Percentiles rank a stretch among this genome's conserved stretches.
These are phyloP conservation scores for Fonsecaea multimorphosa DNA, from an alignment of 2,329 filamentous ascomycete species.

Conservation along the genomic window DNA sequence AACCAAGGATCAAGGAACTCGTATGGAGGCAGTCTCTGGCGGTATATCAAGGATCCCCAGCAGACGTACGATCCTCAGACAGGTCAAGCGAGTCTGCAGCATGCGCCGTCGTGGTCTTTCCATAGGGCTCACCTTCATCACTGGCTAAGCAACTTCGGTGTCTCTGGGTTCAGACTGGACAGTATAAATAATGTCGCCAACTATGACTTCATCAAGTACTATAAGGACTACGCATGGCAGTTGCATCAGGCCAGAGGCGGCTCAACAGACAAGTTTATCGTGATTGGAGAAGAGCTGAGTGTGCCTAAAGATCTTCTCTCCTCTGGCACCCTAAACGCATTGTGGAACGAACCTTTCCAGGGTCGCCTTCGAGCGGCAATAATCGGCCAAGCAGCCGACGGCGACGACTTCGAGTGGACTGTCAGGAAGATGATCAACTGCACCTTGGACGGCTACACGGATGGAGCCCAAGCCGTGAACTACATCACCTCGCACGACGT, in stretches of 20 bases:
- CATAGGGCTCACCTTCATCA: conserved; percentile 7
- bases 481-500: conserved; percentile 16
- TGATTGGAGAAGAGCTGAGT: conserved; percentile 11
- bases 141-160: background rate
- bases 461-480: background rate
- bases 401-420: conserved; percentile 14
- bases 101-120: conserved; percentile 11
- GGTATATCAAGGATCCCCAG: background rate
- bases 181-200: conserved; percentile 7
- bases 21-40: conserved; percentile 6
- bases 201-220: conserved; percentile 6
- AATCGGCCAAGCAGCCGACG: background rate
- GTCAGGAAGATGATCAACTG: conserved; percentile 13
- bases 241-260: background rate
- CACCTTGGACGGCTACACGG: background rate
- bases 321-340: background rate
- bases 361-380: conserved; percentile 4
- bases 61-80: conserved; percentile 9
- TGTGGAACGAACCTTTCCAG: conserved; percentile 13
- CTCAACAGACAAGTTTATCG: conserved; percentile 8
- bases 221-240: conserved; percentile 2
- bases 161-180: conserved; percentile 1
- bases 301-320: conserved; percentile 6
- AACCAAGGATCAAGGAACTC: conserved; percentile 11
- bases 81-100: background rate